phyloP scores from a whole-genome alignment of 1,139 yeast species.

The Hansenula lynferdii region DNA sequence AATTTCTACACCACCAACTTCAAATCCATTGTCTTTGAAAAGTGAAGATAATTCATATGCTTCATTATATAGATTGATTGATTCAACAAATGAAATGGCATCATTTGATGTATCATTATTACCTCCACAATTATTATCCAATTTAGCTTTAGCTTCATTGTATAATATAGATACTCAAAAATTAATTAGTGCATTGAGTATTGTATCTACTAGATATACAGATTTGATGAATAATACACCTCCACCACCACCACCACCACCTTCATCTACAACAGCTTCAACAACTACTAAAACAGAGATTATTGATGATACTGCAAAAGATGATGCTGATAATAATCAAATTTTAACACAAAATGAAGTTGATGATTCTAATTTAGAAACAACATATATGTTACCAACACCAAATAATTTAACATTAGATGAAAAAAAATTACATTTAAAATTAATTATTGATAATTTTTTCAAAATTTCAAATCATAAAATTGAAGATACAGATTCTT shows the following conservation, averaged over 20 bases:
- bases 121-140: constrained; percentile 58
- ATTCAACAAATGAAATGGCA: constrained; percentile 52
- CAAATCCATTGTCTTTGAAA: constrained; percentile 17
- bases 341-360: constrained; percentile 13
- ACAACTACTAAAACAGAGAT: not conserved
- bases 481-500: constrained; percentile 1
- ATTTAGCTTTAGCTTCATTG: constrained; percentile 63
- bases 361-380: constrained; percentile 37
- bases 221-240: constrained; percentile 30
- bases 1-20: constrained; percentile 14
- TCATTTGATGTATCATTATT: constrained; percentile 66
- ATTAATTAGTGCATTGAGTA: constrained; percentile 63
- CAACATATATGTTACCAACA: constrained; percentile 52
- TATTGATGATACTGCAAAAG: constrained; percentile 21
- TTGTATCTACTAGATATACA: constrained; percentile 59
- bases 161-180: constrained; percentile 46
- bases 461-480: constrained; percentile 32
- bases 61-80: constrained; percentile 56
- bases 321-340: constrained; percentile 24
- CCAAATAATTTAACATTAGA: constrained; percentile 45
- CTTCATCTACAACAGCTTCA: constrained; percentile 7
- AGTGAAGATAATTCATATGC: constrained; percentile 34
- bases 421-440: constrained; percentile 50
- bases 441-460: constrained; percentile 49
- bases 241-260: no score